phyloP scores from a whole-genome alignment of 2,329 filamentous ascomycete genomes.

The Colletotrichum musae region DNA sequence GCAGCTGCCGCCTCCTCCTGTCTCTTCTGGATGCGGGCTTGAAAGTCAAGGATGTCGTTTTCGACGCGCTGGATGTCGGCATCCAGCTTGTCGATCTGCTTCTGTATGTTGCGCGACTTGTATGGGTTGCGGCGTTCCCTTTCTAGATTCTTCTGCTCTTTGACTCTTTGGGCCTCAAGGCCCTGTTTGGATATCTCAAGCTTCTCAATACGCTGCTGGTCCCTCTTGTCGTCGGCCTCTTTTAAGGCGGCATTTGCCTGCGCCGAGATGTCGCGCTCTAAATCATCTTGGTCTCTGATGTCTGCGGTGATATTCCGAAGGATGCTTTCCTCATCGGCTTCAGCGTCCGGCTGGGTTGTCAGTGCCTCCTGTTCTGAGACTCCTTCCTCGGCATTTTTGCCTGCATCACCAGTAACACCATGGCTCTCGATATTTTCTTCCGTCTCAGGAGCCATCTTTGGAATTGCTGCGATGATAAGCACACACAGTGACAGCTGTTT shows the following conservation, averaged over 20 bases:
- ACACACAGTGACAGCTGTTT: background rate
- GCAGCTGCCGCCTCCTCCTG: constrained; percentile 68
- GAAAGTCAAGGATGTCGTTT: constrained; percentile 84
- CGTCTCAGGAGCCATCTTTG: constrained; percentile 3
- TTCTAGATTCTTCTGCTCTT: constrained; percentile 62
- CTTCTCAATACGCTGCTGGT: constrained; percentile 74
- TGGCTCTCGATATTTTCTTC: background rate
- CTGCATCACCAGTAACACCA: background rate
- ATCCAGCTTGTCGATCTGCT: constrained; percentile 77
- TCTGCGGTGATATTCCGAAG: constrained; percentile 51
- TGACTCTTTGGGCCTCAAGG: constrained; percentile 75
- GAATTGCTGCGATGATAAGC: background rate
- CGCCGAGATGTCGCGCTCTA: constrained; percentile 86
- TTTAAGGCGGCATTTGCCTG: constrained; percentile 73
- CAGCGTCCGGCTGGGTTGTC: background rate
- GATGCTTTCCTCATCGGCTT: constrained; percentile 27
- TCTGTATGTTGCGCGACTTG: constrained; percentile 71
- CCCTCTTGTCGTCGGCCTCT: constrained; percentile 74
- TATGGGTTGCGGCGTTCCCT: constrained; percentile 60
- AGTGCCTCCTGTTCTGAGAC: background rate
- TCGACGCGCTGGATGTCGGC: constrained; percentile 75
- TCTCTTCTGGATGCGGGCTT: constrained; percentile 83
- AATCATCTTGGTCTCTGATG: constrained; percentile 88
- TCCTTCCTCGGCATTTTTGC: background rate
- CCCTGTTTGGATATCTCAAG: constrained; percentile 68